phyloP scores from a whole-genome alignment of 805 yeast species.

The Pichia exigua region DNA sequence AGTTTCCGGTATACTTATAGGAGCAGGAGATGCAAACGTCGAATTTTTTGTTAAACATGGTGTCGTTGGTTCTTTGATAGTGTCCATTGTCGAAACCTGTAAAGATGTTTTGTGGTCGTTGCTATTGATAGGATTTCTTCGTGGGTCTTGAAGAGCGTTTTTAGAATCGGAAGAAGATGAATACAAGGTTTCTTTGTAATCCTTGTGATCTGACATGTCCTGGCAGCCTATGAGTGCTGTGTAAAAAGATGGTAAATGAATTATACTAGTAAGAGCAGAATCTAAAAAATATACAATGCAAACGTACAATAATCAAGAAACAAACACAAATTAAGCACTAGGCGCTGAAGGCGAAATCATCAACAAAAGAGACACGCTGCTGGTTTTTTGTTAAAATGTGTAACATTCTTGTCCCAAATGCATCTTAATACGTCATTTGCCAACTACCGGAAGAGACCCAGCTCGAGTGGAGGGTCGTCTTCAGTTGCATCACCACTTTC shows the following conservation, averaged over 20 bases:
- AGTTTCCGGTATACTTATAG: constrained; percentile 25
- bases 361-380: neutral
- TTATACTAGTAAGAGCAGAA: neutral
- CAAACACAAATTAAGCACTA: neutral
- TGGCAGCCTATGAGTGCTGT: neutral
- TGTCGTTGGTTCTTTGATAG: constrained; percentile 19
- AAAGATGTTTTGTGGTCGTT: neutral
- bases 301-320: neutral
- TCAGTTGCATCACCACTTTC: neutral
- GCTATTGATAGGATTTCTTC: neutral
- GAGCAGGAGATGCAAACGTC: constrained; percentile 18
- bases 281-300: neutral
- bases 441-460: constrained; percentile 1
- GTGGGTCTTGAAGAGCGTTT: neutral
- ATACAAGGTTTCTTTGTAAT: neutral
- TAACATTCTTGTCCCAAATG: neutral
- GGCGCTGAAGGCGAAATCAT: neutral
- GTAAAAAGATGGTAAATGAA: neutral
- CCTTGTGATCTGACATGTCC: neutral
- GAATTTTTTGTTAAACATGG: constrained; percentile 20
- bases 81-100: neutral
- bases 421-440: constrained; percentile 2
- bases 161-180: neutral
- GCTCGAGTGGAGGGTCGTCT: neutral
- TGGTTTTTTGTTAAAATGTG: neutral